Percentiles rank a stretch among this genome's conserved stretches.
Conservation (phyloP, 495 filamentous ascomycete genomes). For the Penicillium desertorum region DNA sequence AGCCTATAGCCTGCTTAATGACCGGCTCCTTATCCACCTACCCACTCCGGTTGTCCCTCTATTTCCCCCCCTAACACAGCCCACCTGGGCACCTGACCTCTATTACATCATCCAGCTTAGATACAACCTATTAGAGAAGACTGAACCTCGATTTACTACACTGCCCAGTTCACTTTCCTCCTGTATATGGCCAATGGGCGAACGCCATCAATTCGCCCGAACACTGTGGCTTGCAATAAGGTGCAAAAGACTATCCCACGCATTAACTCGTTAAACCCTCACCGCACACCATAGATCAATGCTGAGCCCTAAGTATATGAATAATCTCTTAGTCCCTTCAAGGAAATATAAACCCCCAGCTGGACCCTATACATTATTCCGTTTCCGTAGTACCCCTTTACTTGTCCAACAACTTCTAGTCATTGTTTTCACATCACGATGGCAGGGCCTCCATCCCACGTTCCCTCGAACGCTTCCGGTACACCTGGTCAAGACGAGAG, state of each 20-base stretch:
- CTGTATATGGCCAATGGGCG: background rate
- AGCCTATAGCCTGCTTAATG: too few species aligned
- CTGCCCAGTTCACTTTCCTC: background rate
- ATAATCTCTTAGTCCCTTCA: background rate
- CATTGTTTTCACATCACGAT: background rate
- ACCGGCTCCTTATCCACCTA: too few species aligned
- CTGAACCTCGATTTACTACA: background rate
- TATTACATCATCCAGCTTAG: too few species aligned
- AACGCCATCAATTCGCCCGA: background rate
- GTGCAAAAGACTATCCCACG: background rate
- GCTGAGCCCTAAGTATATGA: background rate
- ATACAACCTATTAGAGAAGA: too few species aligned
- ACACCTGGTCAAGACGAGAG: background rate
- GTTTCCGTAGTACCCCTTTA: background rate
- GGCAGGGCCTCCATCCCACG: background rate
- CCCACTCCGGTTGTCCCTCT: too few species aligned
- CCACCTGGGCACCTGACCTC: too few species aligned
- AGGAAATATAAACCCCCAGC: background rate
- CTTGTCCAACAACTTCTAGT: background rate
- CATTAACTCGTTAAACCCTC: background rate
- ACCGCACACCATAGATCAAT: background rate
- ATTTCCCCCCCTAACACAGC: too few species aligned
- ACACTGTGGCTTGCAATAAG: background rate
- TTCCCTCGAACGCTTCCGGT: background rate
- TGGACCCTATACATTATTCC: background rate